These are phyloP conservation scores for Ascochyta rabiei DNA, from an alignment of 2,329 filamentous ascomycete species.

Conservation along the genomic window DNA sequence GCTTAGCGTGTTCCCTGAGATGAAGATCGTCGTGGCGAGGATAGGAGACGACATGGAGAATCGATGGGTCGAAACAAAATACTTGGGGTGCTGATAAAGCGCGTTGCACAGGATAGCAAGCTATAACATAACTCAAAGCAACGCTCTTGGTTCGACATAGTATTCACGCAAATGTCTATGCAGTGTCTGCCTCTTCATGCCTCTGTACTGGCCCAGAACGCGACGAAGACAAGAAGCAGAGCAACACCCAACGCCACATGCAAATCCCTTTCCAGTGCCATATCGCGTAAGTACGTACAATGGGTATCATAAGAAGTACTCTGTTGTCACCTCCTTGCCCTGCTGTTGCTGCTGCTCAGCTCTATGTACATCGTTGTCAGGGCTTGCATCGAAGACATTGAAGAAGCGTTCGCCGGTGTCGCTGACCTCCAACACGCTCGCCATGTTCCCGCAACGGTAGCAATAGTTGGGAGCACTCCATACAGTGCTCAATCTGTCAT, in stretches of 20 bases:
- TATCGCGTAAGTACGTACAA: conserved; percentile 21
- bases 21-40: conserved; percentile 84
- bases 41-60: conserved; percentile 82
- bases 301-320: conserved; percentile 68
- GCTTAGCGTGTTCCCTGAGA: conserved; percentile 84
- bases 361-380: conserved; percentile 90
- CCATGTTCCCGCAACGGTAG: conserved; percentile 95
- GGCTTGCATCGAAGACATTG: conserved; percentile 96
- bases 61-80: conserved; percentile 87
- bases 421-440: conserved; percentile 94
- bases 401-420: conserved; percentile 93
- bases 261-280: conserved; percentile 14
- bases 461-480: conserved; percentile 85
- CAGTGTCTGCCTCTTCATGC: not conserved
- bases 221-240: not conserved
- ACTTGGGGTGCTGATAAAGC: conserved; percentile 75
- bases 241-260: conserved; percentile 23
- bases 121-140: not conserved
- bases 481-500: conserved; percentile 91
- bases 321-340: conserved; percentile 73
- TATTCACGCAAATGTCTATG: conserved; percentile 2
- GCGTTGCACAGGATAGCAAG: not conserved
- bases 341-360: conserved; percentile 75
- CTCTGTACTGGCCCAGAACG: not conserved
- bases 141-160: conserved; percentile 3